Evolutionary conservation across 2,329 filamentous ascomycete species (phyloP).

Genomic region (Aspergillus sp.): DNA sequence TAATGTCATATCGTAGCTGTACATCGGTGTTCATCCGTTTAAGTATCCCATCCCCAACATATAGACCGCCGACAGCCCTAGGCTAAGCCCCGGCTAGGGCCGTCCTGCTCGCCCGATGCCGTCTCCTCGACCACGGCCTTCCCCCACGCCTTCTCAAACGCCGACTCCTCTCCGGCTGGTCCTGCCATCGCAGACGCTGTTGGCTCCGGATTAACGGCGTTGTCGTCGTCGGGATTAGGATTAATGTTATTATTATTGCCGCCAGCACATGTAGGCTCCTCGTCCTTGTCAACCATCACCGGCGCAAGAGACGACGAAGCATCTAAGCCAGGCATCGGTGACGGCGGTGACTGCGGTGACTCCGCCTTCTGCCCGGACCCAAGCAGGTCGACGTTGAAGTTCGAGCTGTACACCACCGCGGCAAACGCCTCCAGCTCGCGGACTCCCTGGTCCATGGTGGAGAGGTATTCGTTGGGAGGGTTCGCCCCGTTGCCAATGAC

Average conservation of each 20-base stretch:
- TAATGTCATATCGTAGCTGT: too few species aligned
- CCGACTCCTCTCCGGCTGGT: slow-evolving; percentile 13
- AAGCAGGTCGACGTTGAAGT: slow-evolving; percentile 31
- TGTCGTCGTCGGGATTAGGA: slow-evolving; percentile 5
- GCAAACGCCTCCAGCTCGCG: slow-evolving; percentile 41
- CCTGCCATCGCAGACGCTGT: background rate
- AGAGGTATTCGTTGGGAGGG: slow-evolving; percentile 37
- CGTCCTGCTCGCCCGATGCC: slow-evolving; percentile 4
- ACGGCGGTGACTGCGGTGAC: slow-evolving; percentile 2
- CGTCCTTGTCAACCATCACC: slow-evolving; percentile 14
- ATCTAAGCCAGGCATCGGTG: too few species aligned
- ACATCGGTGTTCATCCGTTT: too few species aligned
- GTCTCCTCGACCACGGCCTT: slow-evolving; percentile 24
- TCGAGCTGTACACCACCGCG: slow-evolving; percentile 41
- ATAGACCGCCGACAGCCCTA: too few species aligned
- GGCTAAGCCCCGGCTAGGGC: too few species aligned
- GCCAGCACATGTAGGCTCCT: slow-evolving; percentile 2
- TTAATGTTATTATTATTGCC: slow-evolving; percentile 2
- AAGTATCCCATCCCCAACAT: too few species aligned
- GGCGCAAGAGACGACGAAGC: too few species aligned
- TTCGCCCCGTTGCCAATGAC: slow-evolving; percentile 64
- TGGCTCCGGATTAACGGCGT: background rate
- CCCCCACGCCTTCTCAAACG: slow-evolving; percentile 29
- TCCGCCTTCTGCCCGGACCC: slow-evolving; percentile 12
- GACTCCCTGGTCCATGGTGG: slow-evolving; percentile 36